phyloP scores from a whole-genome alignment of 768 basidiomycete genomes.

The Mycena capillaripes region DNA sequence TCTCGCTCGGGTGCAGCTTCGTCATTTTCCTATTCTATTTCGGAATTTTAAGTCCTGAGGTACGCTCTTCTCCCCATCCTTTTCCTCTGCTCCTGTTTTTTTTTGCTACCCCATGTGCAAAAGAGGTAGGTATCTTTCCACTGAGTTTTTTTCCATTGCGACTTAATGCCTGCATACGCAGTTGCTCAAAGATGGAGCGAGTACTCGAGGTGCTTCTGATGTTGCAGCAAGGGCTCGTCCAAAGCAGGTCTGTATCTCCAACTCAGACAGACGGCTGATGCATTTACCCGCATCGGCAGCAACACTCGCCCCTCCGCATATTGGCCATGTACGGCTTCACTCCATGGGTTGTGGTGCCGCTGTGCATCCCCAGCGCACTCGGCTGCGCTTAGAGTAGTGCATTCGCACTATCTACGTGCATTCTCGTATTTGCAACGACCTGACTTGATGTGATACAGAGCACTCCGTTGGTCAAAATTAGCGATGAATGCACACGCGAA shows the following conservation, averaged over 20 bases:
- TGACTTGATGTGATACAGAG: not conserved
- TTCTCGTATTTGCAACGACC: not conserved
- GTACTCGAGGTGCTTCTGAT: conserved; percentile 21
- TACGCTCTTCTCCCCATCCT: not conserved
- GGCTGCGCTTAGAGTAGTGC: conserved; percentile 17
- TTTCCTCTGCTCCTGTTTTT: no score
- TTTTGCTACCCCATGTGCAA: no score
- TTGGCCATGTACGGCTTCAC: conserved; percentile 26
- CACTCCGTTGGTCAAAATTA: not conserved
- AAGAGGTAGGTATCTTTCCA: no score
- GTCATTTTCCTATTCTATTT: conserved; percentile 23
- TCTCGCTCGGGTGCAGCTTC: conserved; percentile 20
- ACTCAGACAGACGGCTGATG: not conserved
- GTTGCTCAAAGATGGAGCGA: conserved; percentile 28
- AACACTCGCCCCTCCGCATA: conserved; percentile 24
- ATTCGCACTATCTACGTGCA: conserved; percentile 13
- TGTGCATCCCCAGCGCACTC: not conserved
- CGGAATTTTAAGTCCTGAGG: conserved; percentile 12
- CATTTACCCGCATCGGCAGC: not conserved
- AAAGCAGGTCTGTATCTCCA: not conserved
- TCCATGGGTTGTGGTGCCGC: conserved; percentile 1
- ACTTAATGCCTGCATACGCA: not conserved
- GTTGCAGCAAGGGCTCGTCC: conserved; percentile 18
- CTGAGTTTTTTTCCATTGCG: not conserved
- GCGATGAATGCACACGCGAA: not conserved